These are phyloP conservation scores for Trichophaea hybrida DNA, from an alignment of 2,329 filamentous ascomycete species.

Conservation along the genomic window DNA sequence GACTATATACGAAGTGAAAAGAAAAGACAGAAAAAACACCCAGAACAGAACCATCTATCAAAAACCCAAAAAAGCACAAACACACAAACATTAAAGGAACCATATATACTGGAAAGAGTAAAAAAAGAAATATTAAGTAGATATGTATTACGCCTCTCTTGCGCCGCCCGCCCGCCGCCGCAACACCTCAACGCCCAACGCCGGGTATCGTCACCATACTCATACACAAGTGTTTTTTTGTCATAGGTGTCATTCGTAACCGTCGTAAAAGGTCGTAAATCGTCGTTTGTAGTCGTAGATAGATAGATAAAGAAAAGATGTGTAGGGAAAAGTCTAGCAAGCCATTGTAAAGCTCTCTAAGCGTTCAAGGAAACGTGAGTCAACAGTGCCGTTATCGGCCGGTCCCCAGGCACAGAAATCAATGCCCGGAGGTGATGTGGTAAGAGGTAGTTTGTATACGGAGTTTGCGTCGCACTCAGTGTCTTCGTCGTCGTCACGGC, in stretches of 20 bases:
- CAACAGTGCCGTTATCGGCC: not conserved
- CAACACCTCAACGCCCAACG: not conserved
- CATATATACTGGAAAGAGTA: no score
- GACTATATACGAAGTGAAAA: no score
- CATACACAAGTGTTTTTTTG: not conserved
- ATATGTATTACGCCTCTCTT: not conserved
- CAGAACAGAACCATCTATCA: no score
- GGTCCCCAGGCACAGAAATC: not conserved
- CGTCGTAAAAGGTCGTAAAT: not conserved
- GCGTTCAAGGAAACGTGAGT: not conserved
- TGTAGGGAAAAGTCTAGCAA: not conserved
- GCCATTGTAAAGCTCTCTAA: slow-evolving; percentile 3
- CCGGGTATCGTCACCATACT: not conserved
- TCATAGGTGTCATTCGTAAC: slow-evolving; percentile 1
- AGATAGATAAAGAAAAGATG: not conserved
- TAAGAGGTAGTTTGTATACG: slow-evolving; percentile 1
- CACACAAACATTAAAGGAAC: no score
- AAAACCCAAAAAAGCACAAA: no score
- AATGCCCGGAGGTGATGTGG: not conserved
- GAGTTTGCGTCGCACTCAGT: slow-evolving; percentile 2
- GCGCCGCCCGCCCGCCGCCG: not conserved
- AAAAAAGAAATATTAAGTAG: no score
- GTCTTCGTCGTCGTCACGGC: slow-evolving; percentile 4
- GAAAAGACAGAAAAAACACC: no score
- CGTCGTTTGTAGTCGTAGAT: not conserved